Evolutionary conservation across 2,329 filamentous ascomycete genomes (phyloP).

Genomic region (Cryphonectria carpinicola): DNA sequence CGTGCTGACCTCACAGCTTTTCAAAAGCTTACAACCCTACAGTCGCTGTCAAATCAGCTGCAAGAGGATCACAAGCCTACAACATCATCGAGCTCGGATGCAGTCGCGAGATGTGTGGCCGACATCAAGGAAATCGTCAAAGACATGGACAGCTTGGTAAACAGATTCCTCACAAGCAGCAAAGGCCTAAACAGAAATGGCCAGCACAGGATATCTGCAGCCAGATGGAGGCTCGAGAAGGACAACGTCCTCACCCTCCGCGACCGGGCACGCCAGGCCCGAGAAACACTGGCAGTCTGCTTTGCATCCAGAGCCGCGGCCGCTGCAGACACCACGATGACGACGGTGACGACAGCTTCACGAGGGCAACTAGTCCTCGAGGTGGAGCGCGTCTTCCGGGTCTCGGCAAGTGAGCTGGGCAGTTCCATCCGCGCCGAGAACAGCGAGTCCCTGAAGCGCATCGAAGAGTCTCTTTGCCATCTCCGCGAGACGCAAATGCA

Average conservation of each 20-base stretch:
- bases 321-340: background rate
- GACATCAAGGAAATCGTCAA: background rate
- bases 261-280: background rate
- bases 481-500: background rate
- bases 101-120: background rate
- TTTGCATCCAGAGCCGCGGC: background rate
- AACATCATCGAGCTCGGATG: background rate
- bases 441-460: background rate
- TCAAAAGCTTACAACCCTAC: background rate
- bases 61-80: background rate
- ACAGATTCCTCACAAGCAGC: background rate
- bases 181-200: background rate
- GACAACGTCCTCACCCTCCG: background rate
- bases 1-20: background rate
- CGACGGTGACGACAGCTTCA: background rate
- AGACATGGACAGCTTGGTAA: background rate
- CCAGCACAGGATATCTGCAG: background rate
- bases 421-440: background rate
- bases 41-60: background rate
- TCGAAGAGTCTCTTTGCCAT: background rate
- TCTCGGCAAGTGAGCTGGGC: constrained; percentile 2
- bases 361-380: background rate
- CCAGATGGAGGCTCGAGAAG: background rate
- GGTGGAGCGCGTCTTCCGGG: background rate
- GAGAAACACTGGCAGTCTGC: background rate